Evolutionary conservation across 164 flowering plant species (phyloP), one percentile per base, ranked within the genome.

Genomic region (Annona squamosa): DNA sequence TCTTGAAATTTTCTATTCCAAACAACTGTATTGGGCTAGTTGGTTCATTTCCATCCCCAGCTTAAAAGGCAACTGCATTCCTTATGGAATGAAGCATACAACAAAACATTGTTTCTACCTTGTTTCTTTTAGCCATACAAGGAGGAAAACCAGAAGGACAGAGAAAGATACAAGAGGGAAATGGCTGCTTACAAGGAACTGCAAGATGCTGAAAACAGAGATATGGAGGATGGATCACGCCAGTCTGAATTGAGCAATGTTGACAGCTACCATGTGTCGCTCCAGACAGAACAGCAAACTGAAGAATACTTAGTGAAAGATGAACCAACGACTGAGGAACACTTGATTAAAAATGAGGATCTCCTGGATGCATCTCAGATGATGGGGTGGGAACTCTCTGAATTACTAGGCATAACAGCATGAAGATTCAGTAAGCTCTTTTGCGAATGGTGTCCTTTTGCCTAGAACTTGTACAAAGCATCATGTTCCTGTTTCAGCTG

Each of bases 81-180:
- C 10, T 52, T 16, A 9, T 2, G 43, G 16, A 4, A 41, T 66
- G 68, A 12, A 66, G 45, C 13, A 12, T 66, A 6, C 43, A 44
- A 37, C 18, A 65, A 45, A 26, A 37, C 9, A 7, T 4, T 7
- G 9, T 7, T 48, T 4, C 4, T 48, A 7, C 13, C 59, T 52
- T 16, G 13, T 52, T 52, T 10, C 9, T 52, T 4, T 52, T 82
- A 85, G 88, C 88, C 88, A 68, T 85, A 82, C 46, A 63, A 83
- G 0, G 85, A 83, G 68, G 80, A 75, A 63, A 80, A 85, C 66
- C 76, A 37, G 69, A 77, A 70, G 76, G 85, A 83, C 62, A 83
- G 62, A 75, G 79, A 81, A 71, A 74, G 82, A 44, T 80, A 73
- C 45, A 41, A 48, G 19, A 69, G 57, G 70, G 86, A 82, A 74